These are phyloP conservation scores for Acacia concinna DNA, from an alignment of 331 rosid species.

Conservation along the genomic window DNA sequence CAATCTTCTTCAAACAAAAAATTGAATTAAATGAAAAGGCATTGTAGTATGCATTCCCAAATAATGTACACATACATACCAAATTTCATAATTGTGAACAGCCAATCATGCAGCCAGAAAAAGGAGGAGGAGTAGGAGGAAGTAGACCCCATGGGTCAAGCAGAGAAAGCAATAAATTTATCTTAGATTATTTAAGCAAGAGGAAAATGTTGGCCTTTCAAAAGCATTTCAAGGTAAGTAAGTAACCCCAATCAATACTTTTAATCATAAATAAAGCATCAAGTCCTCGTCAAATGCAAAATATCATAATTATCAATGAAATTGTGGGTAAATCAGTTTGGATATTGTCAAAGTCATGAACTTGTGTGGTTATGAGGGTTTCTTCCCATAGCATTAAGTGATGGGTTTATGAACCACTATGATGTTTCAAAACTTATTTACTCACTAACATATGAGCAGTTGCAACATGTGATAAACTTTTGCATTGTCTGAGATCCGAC, in stretches of 20 bases:
- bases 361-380: background rate
- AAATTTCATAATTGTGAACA: slow-evolving; percentile 2
- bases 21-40: background rate
- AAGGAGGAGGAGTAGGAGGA: background rate
- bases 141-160: background rate
- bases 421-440: background rate
- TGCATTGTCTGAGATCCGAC: background rate
- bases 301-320: background rate
- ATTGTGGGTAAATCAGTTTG: no score
- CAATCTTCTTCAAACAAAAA: background rate
- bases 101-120: background rate
- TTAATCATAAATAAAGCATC: background rate
- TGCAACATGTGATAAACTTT: background rate
- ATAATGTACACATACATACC: background rate
- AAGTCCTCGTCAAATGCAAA: background rate
- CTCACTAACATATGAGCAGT: background rate
- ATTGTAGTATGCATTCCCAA: background rate
- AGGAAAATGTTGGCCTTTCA: background rate
- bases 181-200: background rate
- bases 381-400: background rate
- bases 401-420: background rate
- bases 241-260: background rate
- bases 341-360: background rate
- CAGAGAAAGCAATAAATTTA: background rate
- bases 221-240: background rate